phyloP scores from a whole-genome alignment of 2,329 filamentous ascomycete genomes.

The Nothopassalora personata region DNA sequence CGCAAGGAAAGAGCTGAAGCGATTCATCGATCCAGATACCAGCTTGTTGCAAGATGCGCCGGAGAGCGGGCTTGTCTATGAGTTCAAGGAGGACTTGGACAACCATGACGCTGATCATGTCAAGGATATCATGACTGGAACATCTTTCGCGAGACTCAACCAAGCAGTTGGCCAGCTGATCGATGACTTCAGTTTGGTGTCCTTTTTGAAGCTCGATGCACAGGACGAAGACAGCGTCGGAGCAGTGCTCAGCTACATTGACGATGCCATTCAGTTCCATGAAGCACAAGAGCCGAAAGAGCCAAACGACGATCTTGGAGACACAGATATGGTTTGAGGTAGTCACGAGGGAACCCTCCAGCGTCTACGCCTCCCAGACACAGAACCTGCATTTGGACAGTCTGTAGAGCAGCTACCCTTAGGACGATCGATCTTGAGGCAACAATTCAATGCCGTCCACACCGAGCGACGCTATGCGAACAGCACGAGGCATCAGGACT shows the following conservation, averaged over 20 bases:
- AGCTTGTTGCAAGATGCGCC: constrained; percentile 77
- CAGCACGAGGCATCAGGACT: too few species aligned
- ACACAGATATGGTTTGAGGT: constrained; percentile 46
- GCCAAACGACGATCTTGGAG: constrained; percentile 59
- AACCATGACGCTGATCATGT: constrained; percentile 57
- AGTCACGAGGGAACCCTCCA: not conserved
- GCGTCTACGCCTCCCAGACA: not conserved
- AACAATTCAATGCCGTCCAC: too few species aligned
- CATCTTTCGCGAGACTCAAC: constrained; percentile 77
- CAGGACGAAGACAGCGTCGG: constrained; percentile 89
- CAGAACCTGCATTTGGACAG: too few species aligned
- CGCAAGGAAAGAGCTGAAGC: constrained; percentile 78
- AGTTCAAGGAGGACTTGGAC: constrained; percentile 35
- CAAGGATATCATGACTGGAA: constrained; percentile 70
- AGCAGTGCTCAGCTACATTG: constrained; percentile 81
- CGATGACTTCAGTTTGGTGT: constrained; percentile 97
- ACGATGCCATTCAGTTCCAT: constrained; percentile 88
- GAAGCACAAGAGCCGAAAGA: constrained; percentile 90
- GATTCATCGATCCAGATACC: constrained; percentile 82
- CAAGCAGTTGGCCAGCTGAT: constrained; percentile 84
- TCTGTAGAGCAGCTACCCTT: too few species aligned
- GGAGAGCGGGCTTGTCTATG: constrained; percentile 44
- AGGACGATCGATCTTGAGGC: too few species aligned
- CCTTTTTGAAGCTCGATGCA: constrained; percentile 82
- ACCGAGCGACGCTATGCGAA: too few species aligned